A percentile compares a stretch with the other conserved stretches of the same genome.
These are phyloP conservation scores for Nakazawaea siamensis DNA, from an alignment of 805 yeast genomes.

Conservation along the genomic window DNA sequence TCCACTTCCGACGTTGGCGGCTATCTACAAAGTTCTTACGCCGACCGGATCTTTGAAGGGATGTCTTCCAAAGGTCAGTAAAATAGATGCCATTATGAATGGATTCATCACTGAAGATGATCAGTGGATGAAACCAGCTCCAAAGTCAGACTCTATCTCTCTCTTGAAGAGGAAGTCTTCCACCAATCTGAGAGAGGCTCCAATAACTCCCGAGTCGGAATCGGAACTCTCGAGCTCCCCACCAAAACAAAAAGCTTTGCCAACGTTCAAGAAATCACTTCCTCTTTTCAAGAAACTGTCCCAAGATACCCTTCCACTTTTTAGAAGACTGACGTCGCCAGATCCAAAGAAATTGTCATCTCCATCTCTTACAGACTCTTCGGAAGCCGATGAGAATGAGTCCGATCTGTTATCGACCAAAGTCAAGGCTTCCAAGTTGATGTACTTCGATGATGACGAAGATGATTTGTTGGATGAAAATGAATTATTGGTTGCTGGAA, in stretches of 20 bases:
- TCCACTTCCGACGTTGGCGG: conserved; percentile 34
- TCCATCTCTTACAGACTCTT: conserved; percentile 36
- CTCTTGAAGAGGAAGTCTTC: conserved; percentile 13
- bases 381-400: conserved; percentile 31
- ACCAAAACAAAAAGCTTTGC: no score
- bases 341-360: conserved; percentile 7
- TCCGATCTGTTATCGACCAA: conserved; percentile 34
- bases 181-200: not conserved
- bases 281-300: conserved; percentile 23
- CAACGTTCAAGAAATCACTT: conserved; percentile 17
- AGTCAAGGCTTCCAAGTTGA: conserved; percentile 37
- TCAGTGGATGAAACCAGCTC: conserved; percentile 49
- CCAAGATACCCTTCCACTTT: conserved; percentile 17
- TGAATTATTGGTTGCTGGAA: conserved; percentile 33
- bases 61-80: conserved; percentile 39
- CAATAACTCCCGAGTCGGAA: not conserved
- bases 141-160: conserved; percentile 17
- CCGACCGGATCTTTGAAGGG: conserved; percentile 44
- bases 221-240: not conserved
- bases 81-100: conserved; percentile 54
- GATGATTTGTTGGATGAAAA: conserved; percentile 49
- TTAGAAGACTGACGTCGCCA: conserved; percentile 22
- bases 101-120: conserved; percentile 48
- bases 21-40: conserved; percentile 30
- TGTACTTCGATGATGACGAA: conserved; percentile 41